Base-by-base conservation (phyloP, 768 basidiomycete species). In the Lactarius deliciosus region DNA sequence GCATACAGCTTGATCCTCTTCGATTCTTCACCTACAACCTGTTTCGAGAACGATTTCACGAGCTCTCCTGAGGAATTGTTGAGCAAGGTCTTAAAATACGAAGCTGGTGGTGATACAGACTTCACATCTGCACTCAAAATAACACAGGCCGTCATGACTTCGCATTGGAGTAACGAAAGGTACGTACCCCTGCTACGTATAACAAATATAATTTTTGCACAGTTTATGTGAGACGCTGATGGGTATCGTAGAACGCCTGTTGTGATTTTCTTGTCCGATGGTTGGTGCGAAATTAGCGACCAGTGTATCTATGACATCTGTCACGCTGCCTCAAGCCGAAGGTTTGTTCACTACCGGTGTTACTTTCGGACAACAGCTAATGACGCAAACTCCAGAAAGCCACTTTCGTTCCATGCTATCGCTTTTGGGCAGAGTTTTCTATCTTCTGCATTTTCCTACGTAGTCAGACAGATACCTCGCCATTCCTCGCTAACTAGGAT, bases 261-360 rank as follows among this genome's bases (percentile, higher is more conserved):
- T 5, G 73, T 86, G 13, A 79, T 86, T 57, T 86, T 86, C 74
- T 75, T 85, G 11, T 85, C 85, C 2, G 85, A 85, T 66, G 85
- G 85, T 0, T 79, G 83, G 75, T 80, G 82, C 56, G 3, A 13
- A 1, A 74, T 82, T 16, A 61, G 55, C 0, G 82, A 85, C 54
- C 34, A 69, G 5, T 69, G 74, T 2, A 73, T 83, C 43, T 77
- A 79, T 25, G 76, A 79, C 61, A 64, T 85, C 3, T 80, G 81
- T 63, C 77, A 75, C n/a, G 54, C 78, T 2, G 78, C 84, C 0
- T 65, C 81, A n/a, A 73, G 76, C 32, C 79, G 79, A 9, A 83
- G 85, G 83, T 83, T 68, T 45, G 72, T 18, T 3, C 22, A 18
- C 20, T 40, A 11, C 0, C 13, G 18, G 9, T 69, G 9, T 50